These are phyloP conservation scores for Arxiozyma slooffiae DNA, from an alignment of 1,139 yeast species.

Conservation along the genomic window DNA sequence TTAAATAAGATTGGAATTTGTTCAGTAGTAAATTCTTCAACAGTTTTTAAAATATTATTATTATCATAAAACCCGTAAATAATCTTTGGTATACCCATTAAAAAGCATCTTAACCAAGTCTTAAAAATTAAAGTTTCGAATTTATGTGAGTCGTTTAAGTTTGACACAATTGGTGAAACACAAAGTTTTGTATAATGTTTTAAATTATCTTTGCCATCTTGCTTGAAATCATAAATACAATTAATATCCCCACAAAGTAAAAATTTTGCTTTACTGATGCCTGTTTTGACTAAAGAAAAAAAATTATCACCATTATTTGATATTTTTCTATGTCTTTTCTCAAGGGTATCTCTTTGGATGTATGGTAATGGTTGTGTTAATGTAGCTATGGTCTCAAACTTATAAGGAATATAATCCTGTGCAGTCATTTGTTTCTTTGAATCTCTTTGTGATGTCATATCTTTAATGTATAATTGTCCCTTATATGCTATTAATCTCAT, in stretches of 20 bases:
- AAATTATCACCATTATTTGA: slow-evolving; percentile 72
- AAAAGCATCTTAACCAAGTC: slow-evolving; percentile 91
- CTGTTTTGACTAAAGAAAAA: slow-evolving; percentile 68
- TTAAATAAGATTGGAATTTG: slow-evolving; percentile 56
- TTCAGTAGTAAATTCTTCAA: slow-evolving; percentile 70
- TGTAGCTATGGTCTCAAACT: slow-evolving; percentile 74
- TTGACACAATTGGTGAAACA: slow-evolving; percentile 50
- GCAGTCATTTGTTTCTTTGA: slow-evolving; percentile 25
- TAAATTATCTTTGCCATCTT: slow-evolving; percentile 43
- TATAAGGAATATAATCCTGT: slow-evolving; percentile 62
- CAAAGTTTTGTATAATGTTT: slow-evolving; percentile 80
- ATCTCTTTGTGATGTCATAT: slow-evolving; percentile 34
- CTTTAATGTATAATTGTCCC: slow-evolving; percentile 76
- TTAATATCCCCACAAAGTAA: slow-evolving; percentile 87
- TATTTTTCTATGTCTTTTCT: slow-evolving; percentile 45
- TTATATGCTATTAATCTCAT: slow-evolving; percentile 59
- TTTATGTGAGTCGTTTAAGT: slow-evolving; percentile 24
- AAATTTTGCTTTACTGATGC: slow-evolving; percentile 63
- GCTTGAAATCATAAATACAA: slow-evolving; percentile 74
- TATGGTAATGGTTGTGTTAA: slow-evolving; percentile 68
- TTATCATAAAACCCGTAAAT: slow-evolving; percentile 85
- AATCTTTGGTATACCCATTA: slow-evolving; percentile 69
- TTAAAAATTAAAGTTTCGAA: slow-evolving; percentile 68
- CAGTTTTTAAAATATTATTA: slow-evolving; percentile 46
- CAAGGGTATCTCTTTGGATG: slow-evolving; percentile 55